Conservation (phyloP, 768 basidiomycete genomes). For the Chalciporus pseudorubinellus region DNA sequence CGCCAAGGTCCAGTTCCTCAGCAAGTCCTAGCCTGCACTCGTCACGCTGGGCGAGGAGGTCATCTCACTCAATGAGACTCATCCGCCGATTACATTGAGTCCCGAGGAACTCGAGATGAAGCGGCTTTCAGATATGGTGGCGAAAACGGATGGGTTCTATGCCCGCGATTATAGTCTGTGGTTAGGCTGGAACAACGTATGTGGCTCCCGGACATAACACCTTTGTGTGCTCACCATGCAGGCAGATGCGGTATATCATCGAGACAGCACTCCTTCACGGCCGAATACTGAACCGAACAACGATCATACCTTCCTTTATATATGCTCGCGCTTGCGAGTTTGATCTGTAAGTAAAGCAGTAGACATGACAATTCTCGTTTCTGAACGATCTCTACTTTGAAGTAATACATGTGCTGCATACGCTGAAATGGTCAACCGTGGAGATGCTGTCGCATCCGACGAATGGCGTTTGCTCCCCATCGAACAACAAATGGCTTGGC, state of each 20-base stretch:
- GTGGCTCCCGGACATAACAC: not conserved
- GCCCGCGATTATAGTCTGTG: constrained; percentile 46
- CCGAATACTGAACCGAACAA: constrained; percentile 39
- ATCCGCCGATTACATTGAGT: not conserved
- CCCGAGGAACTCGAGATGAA: constrained; percentile 25
- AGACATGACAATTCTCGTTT: not conserved
- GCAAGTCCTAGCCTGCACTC: constrained; percentile 13
- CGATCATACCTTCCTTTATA: constrained; percentile 45
- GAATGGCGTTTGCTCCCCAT: constrained; percentile 41
- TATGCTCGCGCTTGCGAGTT: constrained; percentile 48
- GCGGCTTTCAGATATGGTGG: constrained; percentile 34
- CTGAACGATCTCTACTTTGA: not conserved
- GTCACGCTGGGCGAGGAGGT: constrained; percentile 11
- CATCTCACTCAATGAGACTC: constrained; percentile 11
- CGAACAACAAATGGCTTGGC: constrained; percentile 37
- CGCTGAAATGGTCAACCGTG: constrained; percentile 45
- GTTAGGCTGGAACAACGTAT: constrained; percentile 51
- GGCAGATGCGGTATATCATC: constrained; percentile 48
- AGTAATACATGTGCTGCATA: constrained; percentile 40
- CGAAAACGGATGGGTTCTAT: constrained; percentile 43
- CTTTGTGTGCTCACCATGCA: not conserved
- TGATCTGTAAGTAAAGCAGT: constrained; percentile 19
- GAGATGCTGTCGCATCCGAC: constrained; percentile 37
- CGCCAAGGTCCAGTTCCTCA: constrained; percentile 15
- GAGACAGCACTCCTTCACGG: constrained; percentile 45